Percentiles rank a stretch among this genome's conserved stretches.
phyloP scores from a whole-genome alignment of 345 rosid species.

The Eucalyptus brandiana region DNA sequence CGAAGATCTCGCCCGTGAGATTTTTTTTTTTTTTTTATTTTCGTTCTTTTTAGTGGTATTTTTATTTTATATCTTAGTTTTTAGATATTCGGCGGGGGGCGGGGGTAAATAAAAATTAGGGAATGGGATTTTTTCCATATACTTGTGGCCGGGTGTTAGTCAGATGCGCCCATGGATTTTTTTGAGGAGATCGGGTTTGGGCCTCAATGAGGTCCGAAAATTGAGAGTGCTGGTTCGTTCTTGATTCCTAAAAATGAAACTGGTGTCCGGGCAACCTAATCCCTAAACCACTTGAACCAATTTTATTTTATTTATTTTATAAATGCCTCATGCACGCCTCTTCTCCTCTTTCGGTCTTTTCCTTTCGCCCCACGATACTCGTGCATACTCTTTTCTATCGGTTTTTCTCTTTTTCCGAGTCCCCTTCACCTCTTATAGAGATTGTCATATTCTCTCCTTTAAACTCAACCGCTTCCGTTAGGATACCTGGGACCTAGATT shows the following conservation, averaged over 20 bases:
- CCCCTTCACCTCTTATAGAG: no score
- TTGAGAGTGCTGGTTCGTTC: fast-evolving
- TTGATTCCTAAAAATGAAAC: fast-evolving
- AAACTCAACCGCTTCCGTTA: no score
- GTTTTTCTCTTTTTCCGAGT: no score
- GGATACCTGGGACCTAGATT: fast-evolving
- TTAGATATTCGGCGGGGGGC: neutral
- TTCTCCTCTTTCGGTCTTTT: no score
- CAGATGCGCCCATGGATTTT: neutral
- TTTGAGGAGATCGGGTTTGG: neutral
- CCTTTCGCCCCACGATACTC: no score
- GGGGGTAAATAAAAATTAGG: neutral
- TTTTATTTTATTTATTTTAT: no score
- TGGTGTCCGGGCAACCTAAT: fast-evolving
- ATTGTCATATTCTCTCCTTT: no score
- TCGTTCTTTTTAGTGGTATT: neutral
- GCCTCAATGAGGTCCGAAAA: neutral
- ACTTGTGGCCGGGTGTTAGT: no score
- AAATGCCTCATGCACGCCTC: no score
- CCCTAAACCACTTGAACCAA: no score
- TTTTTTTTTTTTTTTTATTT: neutral
- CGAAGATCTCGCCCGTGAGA: neutral
- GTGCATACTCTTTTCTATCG: fast-evolving
- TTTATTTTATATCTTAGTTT: neutral
- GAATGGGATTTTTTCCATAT: neutral